phyloP scores from a whole-genome alignment of 768 basidiomycete genomes.

The Naganishia vaughanmartiniae region DNA sequence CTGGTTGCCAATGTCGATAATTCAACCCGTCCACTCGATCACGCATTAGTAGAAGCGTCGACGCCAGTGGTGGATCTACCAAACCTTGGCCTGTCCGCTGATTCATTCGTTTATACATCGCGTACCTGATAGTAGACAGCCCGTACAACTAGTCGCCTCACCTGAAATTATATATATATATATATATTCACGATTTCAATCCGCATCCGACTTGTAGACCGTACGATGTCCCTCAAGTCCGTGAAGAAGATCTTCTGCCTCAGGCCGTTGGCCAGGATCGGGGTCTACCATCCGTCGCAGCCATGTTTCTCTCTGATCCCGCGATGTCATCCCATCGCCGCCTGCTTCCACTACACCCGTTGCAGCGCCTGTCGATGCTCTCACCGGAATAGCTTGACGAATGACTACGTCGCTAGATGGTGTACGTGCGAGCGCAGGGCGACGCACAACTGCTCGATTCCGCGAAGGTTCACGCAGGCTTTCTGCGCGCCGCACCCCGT shows the following conservation, averaged over 20 bases:
- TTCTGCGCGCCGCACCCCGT: constrained; percentile 37
- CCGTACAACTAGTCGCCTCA: too few relatives aligned
- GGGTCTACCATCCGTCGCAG: constrained; percentile 1
- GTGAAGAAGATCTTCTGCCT: not conserved
- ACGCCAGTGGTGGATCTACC: too few relatives aligned
- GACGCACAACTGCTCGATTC: not conserved
- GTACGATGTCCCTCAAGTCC: too few relatives aligned
- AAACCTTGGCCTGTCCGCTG: too few relatives aligned
- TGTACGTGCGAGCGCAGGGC: constrained; percentile 9
- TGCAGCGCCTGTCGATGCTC: not conserved
- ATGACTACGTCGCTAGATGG: not conserved
- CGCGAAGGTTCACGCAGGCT: constrained; percentile 32
- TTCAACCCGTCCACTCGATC: too few relatives aligned
- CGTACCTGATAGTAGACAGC: too few relatives aligned
- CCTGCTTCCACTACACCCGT: not conserved
- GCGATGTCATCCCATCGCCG: not conserved
- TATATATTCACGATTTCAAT: too few relatives aligned
- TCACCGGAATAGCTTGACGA: not conserved
- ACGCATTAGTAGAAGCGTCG: too few relatives aligned
- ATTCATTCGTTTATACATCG: too few relatives aligned
- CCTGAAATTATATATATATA: too few relatives aligned
- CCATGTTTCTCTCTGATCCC: not conserved
- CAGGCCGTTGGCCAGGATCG: not conserved
- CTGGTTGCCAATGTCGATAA: too few relatives aligned
- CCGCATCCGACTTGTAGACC: too few relatives aligned